phyloP scores from a whole-genome alignment of 2,329 filamentous ascomycete genomes.

The Xylariales sp. region DNA sequence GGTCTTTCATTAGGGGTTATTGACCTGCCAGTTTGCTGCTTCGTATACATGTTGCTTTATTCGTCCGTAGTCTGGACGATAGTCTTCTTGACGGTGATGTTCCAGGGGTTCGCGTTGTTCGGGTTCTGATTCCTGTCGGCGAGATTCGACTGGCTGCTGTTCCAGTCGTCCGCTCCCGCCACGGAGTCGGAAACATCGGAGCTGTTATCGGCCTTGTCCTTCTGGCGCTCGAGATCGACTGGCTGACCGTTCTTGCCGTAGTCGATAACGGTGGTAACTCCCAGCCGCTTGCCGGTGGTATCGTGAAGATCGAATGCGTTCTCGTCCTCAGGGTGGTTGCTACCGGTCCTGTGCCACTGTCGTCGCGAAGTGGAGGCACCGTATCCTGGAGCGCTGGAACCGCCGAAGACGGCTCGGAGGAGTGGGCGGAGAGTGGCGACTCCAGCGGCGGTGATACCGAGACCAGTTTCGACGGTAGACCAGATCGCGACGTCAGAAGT shows the following conservation, averaged over 20 bases:
- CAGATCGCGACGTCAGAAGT: slow-evolving; percentile 10
- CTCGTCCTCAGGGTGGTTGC: background rate
- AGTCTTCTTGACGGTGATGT: slow-evolving; percentile 11
- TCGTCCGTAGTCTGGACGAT: slow-evolving; percentile 11
- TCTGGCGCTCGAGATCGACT: slow-evolving; percentile 7
- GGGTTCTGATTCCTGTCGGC: slow-evolving; percentile 1
- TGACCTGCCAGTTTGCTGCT: too few species aligned
- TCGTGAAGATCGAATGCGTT: slow-evolving; percentile 11
- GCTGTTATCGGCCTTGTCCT: slow-evolving; percentile 4
- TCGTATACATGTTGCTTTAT: too few species aligned
- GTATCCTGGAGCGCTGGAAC: slow-evolving; percentile 8
- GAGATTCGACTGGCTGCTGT: slow-evolving; percentile 10
- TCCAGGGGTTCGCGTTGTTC: slow-evolving; percentile 5
- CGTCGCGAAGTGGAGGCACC: slow-evolving; percentile 9
- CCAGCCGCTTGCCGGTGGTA: slow-evolving; percentile 5
- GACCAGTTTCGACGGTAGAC: slow-evolving; percentile 8
- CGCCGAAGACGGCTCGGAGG: slow-evolving; percentile 9
- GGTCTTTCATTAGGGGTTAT: too few species aligned
- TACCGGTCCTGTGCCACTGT: slow-evolving; percentile 8
- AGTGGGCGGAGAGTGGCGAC: slow-evolving; percentile 10
- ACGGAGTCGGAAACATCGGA: slow-evolving; percentile 8
- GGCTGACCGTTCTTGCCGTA: slow-evolving; percentile 5
- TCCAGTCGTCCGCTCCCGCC: slow-evolving; percentile 7
- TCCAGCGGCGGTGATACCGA: slow-evolving; percentile 6
- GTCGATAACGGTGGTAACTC: slow-evolving; percentile 12